Conservation (phyloP, 1,284 basidiomycete species). For the Neonothopanus nambi region DNA sequence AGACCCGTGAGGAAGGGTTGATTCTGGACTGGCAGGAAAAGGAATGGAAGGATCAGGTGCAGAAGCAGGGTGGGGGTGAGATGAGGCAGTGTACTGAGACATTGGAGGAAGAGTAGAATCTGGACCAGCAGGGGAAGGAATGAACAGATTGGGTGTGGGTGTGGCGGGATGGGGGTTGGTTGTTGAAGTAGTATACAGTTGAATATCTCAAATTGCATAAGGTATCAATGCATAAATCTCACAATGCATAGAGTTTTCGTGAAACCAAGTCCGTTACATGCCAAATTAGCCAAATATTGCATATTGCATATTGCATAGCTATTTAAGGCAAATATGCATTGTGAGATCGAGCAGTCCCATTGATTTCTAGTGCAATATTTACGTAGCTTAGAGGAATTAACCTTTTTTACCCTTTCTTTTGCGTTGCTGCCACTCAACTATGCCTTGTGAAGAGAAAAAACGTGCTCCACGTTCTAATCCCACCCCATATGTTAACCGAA, state of each 20-base stretch:
- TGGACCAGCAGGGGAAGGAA: no score
- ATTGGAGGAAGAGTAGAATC: no score
- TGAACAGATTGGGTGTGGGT: no score
- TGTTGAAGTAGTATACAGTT: no score
- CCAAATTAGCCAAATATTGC: background rate
- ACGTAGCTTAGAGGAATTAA: background rate
- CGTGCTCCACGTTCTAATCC: background rate
- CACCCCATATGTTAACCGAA: background rate
- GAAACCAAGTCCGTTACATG: conserved; percentile 1
- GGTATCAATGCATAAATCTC: background rate
- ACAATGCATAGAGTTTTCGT: background rate
- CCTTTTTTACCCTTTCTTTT: background rate
- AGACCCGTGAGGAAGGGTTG: no score
- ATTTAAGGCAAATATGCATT: background rate
- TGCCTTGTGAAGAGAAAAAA: background rate
- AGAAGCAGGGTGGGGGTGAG: no score
- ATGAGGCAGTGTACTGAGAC: no score
- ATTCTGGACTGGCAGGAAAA: no score
- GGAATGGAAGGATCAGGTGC: no score
- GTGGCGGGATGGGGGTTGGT: no score
- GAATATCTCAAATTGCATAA: conserved; percentile 3
- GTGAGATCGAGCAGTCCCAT: background rate
- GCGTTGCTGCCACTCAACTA: background rate
- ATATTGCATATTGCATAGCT: conserved; percentile 6
- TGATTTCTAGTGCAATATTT: background rate